Evolutionary conservation across 768 basidiomycete genomes (phyloP).

Genomic region (Amanita rubescens): DNA sequence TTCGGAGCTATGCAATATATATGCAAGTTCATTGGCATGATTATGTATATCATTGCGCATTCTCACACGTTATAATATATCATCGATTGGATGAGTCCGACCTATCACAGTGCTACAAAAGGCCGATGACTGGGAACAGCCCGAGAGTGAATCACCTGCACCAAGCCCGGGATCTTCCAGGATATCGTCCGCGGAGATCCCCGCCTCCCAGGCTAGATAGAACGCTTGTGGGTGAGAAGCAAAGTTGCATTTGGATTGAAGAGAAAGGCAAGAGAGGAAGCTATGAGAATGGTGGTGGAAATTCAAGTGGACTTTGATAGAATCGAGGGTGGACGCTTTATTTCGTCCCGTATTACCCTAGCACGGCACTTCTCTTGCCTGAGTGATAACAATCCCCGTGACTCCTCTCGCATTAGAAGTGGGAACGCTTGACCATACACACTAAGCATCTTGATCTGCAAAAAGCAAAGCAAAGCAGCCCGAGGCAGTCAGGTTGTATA

Average conservation of each 20-base stretch:
- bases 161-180: constrained; percentile 73
- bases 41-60: too few species aligned
- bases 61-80: too few species aligned
- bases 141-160: constrained; percentile 58
- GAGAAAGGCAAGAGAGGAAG: constrained; percentile 71
- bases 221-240: constrained; percentile 59
- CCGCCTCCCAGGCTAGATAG: constrained; percentile 39
- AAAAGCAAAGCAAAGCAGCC: constrained; percentile 72
- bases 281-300: too few species aligned
- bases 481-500: constrained; percentile 25
- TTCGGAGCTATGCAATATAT: too few species aligned
- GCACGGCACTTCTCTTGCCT: constrained; percentile 44
- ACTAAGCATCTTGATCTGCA: constrained; percentile 25
- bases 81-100: too few species aligned
- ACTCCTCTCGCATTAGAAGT: constrained; percentile 19
- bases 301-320: neutral
- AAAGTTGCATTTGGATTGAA: constrained; percentile 80
- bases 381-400: constrained; percentile 31
- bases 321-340: constrained; percentile 28
- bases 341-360: constrained; percentile 34
- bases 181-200: constrained; percentile 50
- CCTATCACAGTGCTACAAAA: too few species aligned
- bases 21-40: too few species aligned
- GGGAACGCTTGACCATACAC: constrained; percentile 45
- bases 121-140: too few species aligned